Percentiles rank a stretch among this genome's conserved stretches.
These are phyloP conservation scores for Puccinia hordei DNA, from an alignment of 1,284 basidiomycete genomes.

Conservation along the genomic window DNA sequence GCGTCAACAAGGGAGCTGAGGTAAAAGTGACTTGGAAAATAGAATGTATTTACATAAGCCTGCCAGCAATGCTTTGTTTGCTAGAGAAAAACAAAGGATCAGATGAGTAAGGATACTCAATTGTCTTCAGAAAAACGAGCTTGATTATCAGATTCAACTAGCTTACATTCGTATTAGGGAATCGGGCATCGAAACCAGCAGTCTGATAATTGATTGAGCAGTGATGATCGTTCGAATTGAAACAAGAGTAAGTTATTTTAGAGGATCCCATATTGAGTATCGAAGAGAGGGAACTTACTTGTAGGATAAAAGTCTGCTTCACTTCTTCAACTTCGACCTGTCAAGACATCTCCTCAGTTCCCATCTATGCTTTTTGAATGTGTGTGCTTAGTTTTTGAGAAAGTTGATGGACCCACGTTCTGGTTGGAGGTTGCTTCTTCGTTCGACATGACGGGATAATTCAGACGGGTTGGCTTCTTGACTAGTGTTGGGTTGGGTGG, in stretches of 20 bases:
- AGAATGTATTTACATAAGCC: slow-evolving; percentile 70
- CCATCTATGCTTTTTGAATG: neutral
- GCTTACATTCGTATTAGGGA: slow-evolving; percentile 80
- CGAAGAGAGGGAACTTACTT: slow-evolving; percentile 2
- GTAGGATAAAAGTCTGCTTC: slow-evolving; percentile 31
- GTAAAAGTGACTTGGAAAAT: neutral
- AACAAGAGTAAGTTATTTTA: neutral
- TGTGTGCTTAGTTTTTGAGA: neutral
- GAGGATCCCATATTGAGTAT: neutral
- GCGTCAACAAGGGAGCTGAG: slow-evolving; percentile 10
- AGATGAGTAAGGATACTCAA: slow-evolving; percentile 54
- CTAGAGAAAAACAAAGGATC: slow-evolving; percentile 18
- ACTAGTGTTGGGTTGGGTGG: neutral
- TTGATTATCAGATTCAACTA: slow-evolving; percentile 57
- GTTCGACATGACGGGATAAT: neutral
- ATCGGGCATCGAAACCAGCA: slow-evolving; percentile 81
- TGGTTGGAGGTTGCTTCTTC: slow-evolving; percentile 4
- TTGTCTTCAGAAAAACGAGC: slow-evolving; percentile 83
- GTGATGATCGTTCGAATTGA: neutral
- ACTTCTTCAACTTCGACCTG: slow-evolving; percentile 22
- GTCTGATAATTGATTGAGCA: slow-evolving; percentile 72
- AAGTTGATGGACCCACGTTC: neutral
- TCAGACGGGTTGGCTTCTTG: neutral
- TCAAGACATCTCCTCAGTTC: neutral
- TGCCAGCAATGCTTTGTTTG: slow-evolving; percentile 66